Base-by-base conservation (phyloP, 129 eudicot genomes). In the Chrysanthemum lavandulifolium region DNA sequence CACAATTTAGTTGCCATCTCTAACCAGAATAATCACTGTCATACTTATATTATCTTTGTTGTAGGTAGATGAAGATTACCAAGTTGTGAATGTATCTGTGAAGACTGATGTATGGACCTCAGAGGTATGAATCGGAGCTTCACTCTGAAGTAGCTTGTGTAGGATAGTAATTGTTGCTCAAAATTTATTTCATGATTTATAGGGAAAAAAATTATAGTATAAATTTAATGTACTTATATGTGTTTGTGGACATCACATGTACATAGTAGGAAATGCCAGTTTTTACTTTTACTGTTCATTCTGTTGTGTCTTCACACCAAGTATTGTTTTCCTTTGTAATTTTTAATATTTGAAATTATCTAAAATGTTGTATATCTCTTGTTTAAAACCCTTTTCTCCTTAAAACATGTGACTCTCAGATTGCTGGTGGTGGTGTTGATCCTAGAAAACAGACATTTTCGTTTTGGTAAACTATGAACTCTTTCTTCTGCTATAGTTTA, bases 41-140 rank as follows among this genome's bases (percentile, higher is more conserved):
- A 45, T 13, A 27, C 36, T 45, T 76, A 19, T 52, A 19, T 73
- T 63, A 65, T 40, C 31, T 71, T 59, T 67, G 80, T 55, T 81
- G 75, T 71, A 93, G 98, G 89, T 77, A 63, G 90, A 81, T 50
- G 92, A 82, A 69, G 96, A 93, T 74, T 87, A 84, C 76, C 98
- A 89, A 82, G 87, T 89, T 43, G 92, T 93, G 21, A 86, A 80
- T 77, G 96, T 93, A 54, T 85, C 89, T 5, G 88, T 93, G 69
- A 86, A 78, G 81, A 67, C 80, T 65, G 95, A 90, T 81, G 56
- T 27, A 53, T 63, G 81, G 75, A 75, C 65, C 60, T 79, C 86
- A 74, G 92, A 89, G 97, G 98, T 90, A 60, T 68, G 86, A 25
- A 63, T 76, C 63, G 73, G 62, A 33, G 29, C 55, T 31, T 16